Evolutionary conservation across 83 land plant species (phyloP).

Genomic region (Diphasiastrum complanatum): DNA sequence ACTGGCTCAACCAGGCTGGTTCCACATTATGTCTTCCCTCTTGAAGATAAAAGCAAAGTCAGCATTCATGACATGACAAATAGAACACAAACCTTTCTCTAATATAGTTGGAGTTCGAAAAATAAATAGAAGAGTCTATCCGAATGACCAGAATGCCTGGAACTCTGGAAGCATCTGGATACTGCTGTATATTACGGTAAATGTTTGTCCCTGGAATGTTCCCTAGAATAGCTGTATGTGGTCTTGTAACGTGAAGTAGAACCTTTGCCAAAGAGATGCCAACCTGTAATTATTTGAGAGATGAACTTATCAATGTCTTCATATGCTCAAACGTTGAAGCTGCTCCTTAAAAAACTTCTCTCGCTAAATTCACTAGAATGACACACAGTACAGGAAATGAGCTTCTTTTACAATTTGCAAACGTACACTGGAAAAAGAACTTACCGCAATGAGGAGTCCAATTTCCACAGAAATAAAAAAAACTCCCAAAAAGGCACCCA

Average conservation of each 20-base stretch:
- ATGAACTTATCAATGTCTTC: not conserved
- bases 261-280: conserved; percentile 26
- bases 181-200: conserved; percentile 32
- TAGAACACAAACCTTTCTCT: conserved; percentile 35
- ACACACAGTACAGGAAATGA: not conserved
- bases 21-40: too few relatives aligned
- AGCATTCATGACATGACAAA: too few relatives aligned
- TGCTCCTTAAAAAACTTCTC: not conserved
- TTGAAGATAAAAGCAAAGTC: too few relatives aligned
- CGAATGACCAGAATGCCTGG: conserved; percentile 31
- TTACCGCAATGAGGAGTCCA: conserved; percentile 81
- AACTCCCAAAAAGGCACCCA: conserved; percentile 73
- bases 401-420: too few relatives aligned
- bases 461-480: conserved; percentile 62
- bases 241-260: conserved; percentile 30
- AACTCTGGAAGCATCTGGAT: conserved; percentile 15
- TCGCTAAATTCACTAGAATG: not conserved
- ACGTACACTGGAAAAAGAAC: too few relatives aligned
- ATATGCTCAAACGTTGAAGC: not conserved
- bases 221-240: conserved; percentile 31
- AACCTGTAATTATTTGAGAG: conserved; percentile 16
- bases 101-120: conserved; percentile 35
- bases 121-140: conserved; percentile 30
- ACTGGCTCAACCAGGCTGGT: too few relatives aligned
- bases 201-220: conserved; percentile 31